Conservation (phyloP, 495 filamentous ascomycete species). For the Halenospora varia region DNA sequence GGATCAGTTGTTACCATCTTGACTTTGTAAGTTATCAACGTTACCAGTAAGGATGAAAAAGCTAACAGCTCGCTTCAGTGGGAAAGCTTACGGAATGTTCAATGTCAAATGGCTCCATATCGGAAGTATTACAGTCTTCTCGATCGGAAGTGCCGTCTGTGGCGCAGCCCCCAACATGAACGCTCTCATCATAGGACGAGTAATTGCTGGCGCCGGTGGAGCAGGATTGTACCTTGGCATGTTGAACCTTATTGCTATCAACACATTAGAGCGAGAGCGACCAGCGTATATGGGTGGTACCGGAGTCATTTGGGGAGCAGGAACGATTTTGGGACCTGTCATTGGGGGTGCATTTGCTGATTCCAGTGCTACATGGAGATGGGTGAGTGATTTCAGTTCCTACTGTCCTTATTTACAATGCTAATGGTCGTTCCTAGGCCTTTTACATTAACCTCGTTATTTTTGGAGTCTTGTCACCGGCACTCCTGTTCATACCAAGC, state of each 20-base stretch:
- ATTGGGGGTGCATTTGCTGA: conserved; percentile 37
- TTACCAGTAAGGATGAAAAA: no score
- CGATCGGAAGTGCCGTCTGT: conserved; percentile 48
- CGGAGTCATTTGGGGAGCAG: conserved; percentile 43
- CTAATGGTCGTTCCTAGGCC: neutral
- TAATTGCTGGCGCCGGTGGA: conserved; percentile 35
- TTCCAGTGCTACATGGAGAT: conserved; percentile 37
- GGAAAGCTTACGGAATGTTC: conserved; percentile 44
- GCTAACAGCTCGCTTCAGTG: no score
- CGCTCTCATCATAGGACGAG: conserved; percentile 48
- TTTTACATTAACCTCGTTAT: conserved; percentile 19
- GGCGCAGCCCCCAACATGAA: conserved; percentile 49
- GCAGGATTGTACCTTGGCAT: conserved; percentile 45
- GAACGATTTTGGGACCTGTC: conserved; percentile 40
- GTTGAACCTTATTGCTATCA: conserved; percentile 23
- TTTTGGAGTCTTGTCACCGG: conserved; percentile 1
- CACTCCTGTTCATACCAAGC: conserved; percentile 8
- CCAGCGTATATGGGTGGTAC: conserved; percentile 37
- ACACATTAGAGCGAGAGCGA: conserved; percentile 37
- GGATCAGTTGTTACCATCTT: conserved; percentile 43
- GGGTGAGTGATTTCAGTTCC: conserved; percentile 11
- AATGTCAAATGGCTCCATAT: conserved; percentile 51
- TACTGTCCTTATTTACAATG: neutral
- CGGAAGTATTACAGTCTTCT: conserved; percentile 40
- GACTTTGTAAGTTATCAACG: no score